Evolutionary conservation across 2,329 filamentous ascomycete species (phyloP).

Genomic region (Sporothrix variecibatus): DNA sequence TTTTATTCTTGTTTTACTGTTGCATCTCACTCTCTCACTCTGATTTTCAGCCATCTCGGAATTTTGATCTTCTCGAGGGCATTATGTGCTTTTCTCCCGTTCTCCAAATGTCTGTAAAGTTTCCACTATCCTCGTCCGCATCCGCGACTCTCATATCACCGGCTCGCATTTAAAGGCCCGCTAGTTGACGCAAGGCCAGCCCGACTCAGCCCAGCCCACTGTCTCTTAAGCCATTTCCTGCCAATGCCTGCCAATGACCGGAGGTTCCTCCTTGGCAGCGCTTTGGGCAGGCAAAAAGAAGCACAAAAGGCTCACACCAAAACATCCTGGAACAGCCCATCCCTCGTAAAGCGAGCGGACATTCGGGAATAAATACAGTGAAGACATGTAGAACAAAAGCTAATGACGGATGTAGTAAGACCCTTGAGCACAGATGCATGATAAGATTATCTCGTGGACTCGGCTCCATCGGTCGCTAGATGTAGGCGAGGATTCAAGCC

Average conservation of each 20-base stretch:
- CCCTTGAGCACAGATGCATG: not conserved
- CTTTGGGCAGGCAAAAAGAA: not conserved
- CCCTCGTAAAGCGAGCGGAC: conserved; percentile 8
- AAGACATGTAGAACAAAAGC: not conserved
- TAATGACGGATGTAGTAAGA: too few species aligned
- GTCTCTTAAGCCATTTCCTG: not conserved
- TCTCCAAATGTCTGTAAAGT: too few species aligned
- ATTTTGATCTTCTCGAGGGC: too few species aligned
- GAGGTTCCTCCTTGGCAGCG: not conserved
- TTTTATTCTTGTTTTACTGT: not conserved
- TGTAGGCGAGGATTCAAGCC: not conserved
- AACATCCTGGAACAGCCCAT: not conserved
- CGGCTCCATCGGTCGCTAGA: not conserved
- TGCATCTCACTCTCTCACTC: not conserved
- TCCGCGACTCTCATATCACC: not conserved
- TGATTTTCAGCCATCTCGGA: not conserved
- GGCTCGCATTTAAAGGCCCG: not conserved
- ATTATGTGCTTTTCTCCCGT: too few species aligned
- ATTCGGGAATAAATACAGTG: not conserved
- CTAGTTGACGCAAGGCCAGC: not conserved
- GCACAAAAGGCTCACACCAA: not conserved
- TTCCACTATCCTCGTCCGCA: not conserved
- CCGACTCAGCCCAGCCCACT: not conserved
- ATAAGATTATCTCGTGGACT: conserved; percentile 5
- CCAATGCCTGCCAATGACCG: not conserved